These are phyloP conservation scores for Agapanthus africanus DNA, from an alignment of 106 monocot species.

Conservation along the genomic window DNA sequence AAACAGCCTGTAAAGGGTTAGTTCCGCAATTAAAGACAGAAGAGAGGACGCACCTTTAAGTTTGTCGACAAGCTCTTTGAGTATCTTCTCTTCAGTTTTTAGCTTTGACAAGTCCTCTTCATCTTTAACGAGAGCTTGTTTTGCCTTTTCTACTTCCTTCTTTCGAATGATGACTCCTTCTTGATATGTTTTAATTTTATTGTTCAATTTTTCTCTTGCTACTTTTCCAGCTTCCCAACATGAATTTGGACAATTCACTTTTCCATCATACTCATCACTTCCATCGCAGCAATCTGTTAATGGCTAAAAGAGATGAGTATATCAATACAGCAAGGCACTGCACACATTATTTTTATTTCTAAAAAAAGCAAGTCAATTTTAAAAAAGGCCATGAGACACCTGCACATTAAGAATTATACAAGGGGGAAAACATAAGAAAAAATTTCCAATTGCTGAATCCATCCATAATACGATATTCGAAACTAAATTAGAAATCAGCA, in stretches of 20 bases:
- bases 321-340: background rate
- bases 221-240: slow-evolving; percentile 99
- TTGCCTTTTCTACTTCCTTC: slow-evolving; percentile 66
- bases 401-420: background rate
- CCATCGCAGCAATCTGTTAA: slow-evolving; percentile 95
- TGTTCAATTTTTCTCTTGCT: slow-evolving; percentile 81
- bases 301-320: too few relatives aligned
- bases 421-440: background rate
- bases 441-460: background rate
- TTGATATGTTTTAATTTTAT: slow-evolving; percentile 70
- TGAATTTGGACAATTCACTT: slow-evolving; percentile 63
- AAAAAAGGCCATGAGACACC: background rate
- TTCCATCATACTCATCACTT: slow-evolving; percentile 82
- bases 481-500: too few relatives aligned
- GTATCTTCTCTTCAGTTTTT: slow-evolving; percentile 72
- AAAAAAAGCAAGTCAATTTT: background rate
- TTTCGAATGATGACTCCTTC: slow-evolving; percentile 61
- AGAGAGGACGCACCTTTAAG: slow-evolving; percentile 62
- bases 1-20: background rate
- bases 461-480: too few relatives aligned
- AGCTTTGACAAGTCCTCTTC: slow-evolving; percentile 73
- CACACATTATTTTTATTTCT: background rate
- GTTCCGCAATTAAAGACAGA: background rate
- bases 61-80: slow-evolving; percentile 71
- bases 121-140: slow-evolving; percentile 72